Base-by-base conservation (phyloP, 306 rosid genomes). In the Prosopis cineraria region DNA sequence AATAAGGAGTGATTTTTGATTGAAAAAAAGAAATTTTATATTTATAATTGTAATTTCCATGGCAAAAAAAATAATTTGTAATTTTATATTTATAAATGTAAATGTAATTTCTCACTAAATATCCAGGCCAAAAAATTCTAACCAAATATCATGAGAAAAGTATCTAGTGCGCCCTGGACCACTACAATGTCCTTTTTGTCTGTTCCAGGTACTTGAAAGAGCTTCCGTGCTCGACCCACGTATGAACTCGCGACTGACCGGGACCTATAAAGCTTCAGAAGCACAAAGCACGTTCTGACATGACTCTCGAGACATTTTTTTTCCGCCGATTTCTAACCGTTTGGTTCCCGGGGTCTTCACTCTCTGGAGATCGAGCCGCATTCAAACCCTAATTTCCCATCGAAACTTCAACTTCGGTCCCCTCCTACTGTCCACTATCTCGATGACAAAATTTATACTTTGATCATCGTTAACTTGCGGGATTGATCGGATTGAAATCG, bases 341-440 rank as follows among this genome's bases (percentile, higher is more conserved):
- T 68, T 53, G 44, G 45, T 36, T 81, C 33, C 59, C 69, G 27
- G 68, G 44, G 9, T 25, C 68, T 33, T 47, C 66, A 29, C 24
- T 25, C 68, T 34, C 69, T 55, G 17, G 20, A 27, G 37, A 39
- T 43, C 34, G 12, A 62, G 62, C 79, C 44, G 33, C 4, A 52
- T 67, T 72, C 85, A 73, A 82, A 77, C 86, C 89, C 85, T 85
- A 83, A 56, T 40, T 48, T 33, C 24, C 39, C 14, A 3, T 37
- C 43, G 41, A 12, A 27, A 50, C 47, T n/a, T 24, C 70, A n/a
- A 36, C 29, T 24, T 37, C 50, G 5, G 9, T 10, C 25, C 73
- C 16, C 60, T 58, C 78, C 68, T 27, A 24, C 34, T 40, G 45
- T 70, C 34, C 36, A 16, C 9, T 47, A 6, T 62, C 44, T 7